Base-by-base conservation (phyloP, 495 filamentous ascomycete genomes). In the Letharia columbiana region DNA sequence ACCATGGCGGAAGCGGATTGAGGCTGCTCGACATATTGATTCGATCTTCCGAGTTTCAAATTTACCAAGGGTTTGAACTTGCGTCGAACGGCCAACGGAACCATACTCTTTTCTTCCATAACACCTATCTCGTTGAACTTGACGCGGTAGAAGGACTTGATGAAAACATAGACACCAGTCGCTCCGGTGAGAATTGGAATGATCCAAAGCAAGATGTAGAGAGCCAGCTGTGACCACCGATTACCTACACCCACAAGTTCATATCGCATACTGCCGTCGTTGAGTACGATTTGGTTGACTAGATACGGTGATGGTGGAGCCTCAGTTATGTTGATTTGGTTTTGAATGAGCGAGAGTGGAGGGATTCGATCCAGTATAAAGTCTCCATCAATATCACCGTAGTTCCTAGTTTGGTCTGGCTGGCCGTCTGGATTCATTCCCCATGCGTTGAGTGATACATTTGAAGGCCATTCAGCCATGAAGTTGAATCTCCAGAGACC, bases 71-170 rank as follows among this genome's bases (percentile, higher is more conserved):
- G 40, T 71, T 71, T 20, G 23, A 77, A 61, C 42, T 67, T 74
- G 41, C 76, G 69, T 47, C 76, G 62, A 18, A 82, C 41, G 17
- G 73, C 72, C 17, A 80, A 60, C 0, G 79, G 77, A 15, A 80
- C 72, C 13, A 80, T 69, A 20, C 70, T 69, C 60, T 78, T 79
- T 71, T 82, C 82, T 57, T 82, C 76, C 44, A 72, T 78, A 10
- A 88, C 82, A 56, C 88, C 88, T 35, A 76, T 62, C 64, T 78
- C 71, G 68, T 83, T 84, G 70, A 83, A 77, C 63, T 83, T 82
- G 64, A 84, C 78, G 28, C 74, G 74, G 69, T 83, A 84, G 68
- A 83, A 84, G 23, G 72, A 74, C 31, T 70, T 68, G 47, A 79
- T 73, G 69, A 79, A 84, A 23, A 79, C 67, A 56, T 69, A 78